These are phyloP conservation scores for Saccharomyces hybrid DNA, from an alignment of 1,139 yeast genomes.

Conservation along the genomic window DNA sequence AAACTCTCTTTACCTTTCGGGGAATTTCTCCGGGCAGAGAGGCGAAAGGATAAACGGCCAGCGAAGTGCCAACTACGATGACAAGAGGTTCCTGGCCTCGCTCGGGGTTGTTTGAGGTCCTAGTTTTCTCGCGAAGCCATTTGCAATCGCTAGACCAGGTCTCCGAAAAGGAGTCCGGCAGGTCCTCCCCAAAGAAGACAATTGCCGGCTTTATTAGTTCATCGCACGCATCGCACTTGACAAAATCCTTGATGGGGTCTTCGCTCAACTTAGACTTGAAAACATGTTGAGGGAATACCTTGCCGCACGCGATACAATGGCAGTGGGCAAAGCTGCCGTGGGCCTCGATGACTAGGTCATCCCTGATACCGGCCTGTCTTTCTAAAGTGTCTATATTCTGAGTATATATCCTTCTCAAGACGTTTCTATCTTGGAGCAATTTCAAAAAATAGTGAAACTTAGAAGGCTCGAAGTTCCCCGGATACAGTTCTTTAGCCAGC, in stretches of 20 bases:
- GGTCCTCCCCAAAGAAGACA: slow-evolving; percentile 83
- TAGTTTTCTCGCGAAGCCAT: slow-evolving; percentile 7
- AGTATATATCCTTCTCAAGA: slow-evolving; percentile 66
- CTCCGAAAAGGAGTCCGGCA: slow-evolving; percentile 63
- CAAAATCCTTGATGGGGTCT: slow-evolving; percentile 34
- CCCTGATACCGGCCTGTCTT: slow-evolving; percentile 68
- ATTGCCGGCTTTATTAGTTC: slow-evolving; percentile 89
- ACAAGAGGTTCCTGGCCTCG: slow-evolving; percentile 48
- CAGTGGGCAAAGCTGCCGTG: slow-evolving; percentile 88
- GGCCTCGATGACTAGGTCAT: slow-evolving; percentile 69
- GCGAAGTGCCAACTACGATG: slow-evolving; percentile 86
- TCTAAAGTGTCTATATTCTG: slow-evolving; percentile 92
- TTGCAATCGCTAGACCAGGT: slow-evolving; percentile 55
- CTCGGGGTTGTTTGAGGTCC: slow-evolving; percentile 12
- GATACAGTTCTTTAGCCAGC: slow-evolving; percentile 75
- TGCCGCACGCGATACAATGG: slow-evolving; percentile 70
- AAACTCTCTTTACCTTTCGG: slow-evolving; percentile 43
- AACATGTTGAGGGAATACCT: slow-evolving; percentile 44
- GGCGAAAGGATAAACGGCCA: slow-evolving; percentile 87
- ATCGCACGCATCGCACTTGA: slow-evolving; percentile 46
- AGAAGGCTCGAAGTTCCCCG: slow-evolving; percentile 81
- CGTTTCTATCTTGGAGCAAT: slow-evolving; percentile 54
- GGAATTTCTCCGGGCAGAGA: slow-evolving; percentile 61
- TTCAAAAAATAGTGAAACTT: slow-evolving; percentile 66
- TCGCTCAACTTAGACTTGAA: slow-evolving; percentile 40